Percentiles rank a stretch among this genome's conserved stretches.
These are phyloP conservation scores for Saccharomycopsis capsularis DNA, from an alignment of 805 yeast genomes.

Conservation along the genomic window DNA sequence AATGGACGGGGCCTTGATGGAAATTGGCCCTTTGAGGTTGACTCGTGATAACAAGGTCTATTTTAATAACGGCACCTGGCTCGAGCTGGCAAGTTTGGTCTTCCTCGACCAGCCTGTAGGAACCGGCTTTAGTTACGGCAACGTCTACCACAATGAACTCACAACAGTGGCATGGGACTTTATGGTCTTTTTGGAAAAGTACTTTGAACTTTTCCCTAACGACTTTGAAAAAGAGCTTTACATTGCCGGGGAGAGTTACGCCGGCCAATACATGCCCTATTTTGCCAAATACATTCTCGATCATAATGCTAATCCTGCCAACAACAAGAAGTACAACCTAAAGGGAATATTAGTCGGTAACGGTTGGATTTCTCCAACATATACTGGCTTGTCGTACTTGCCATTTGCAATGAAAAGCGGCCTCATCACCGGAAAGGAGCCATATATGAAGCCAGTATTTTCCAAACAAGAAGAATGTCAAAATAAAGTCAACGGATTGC, in stretches of 20 bases:
- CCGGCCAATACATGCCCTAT: constrained; percentile 80
- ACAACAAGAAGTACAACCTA: constrained; percentile 31
- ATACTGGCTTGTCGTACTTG: constrained; percentile 61
- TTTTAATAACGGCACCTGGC: constrained; percentile 63
- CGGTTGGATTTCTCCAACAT: constrained; percentile 73
- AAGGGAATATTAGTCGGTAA: constrained; percentile 63
- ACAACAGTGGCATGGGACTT: constrained; percentile 36
- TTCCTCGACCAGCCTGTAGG: constrained; percentile 80
- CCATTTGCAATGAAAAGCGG: constrained; percentile 50
- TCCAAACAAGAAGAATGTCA: constrained; percentile 21
- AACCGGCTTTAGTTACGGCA: constrained; percentile 60
- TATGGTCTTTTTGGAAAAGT: constrained; percentile 47
- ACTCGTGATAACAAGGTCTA: constrained; percentile 32
- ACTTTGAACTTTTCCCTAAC: constrained; percentile 55
- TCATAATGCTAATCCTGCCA: constrained; percentile 21
- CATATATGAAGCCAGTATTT: constrained; percentile 8
- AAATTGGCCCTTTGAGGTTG: constrained; percentile 66
- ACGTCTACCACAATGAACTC: constrained; percentile 27
- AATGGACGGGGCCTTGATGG: constrained; percentile 80
- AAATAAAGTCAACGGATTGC: constrained; percentile 11
- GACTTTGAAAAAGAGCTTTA: constrained; percentile 46
- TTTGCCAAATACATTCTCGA: constrained; percentile 50
- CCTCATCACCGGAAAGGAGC: constrained; percentile 32
- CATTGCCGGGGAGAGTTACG: constrained; percentile 78
- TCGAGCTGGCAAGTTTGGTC: constrained; percentile 52